Conservation (phyloP, 345 rosid species). For the Isatis tinctoria region DNA sequence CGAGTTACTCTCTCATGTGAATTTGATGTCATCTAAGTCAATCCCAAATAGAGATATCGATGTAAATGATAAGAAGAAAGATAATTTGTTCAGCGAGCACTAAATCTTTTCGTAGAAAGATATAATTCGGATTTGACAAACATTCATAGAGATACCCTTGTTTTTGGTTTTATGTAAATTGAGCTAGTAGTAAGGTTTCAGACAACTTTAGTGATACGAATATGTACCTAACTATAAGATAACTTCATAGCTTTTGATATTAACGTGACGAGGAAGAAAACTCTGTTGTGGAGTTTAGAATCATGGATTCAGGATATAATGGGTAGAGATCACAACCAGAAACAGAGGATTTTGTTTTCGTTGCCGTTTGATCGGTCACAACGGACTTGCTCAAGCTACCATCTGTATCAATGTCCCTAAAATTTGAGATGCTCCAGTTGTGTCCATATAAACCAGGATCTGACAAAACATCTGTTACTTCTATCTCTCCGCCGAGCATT, state of each 20-base stretch:
- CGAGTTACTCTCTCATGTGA: no score
- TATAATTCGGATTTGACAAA: not conserved
- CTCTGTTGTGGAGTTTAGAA: not conserved
- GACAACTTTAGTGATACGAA: not conserved
- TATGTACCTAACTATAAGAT: not conserved
- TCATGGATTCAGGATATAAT: slow-evolving; percentile 5
- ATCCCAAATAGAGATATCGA: no score
- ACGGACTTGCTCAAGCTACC: slow-evolving; percentile 16
- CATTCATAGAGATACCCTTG: not conserved
- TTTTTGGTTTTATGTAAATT: not conserved
- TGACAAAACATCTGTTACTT: slow-evolving; percentile 14
- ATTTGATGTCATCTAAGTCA: no score
- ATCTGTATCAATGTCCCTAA: slow-evolving; percentile 18
- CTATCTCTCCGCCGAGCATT: slow-evolving; percentile 35
- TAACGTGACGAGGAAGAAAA: not conserved
- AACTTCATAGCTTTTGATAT: not conserved
- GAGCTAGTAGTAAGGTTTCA: not conserved
- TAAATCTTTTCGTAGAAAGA: not conserved
- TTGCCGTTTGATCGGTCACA: not conserved
- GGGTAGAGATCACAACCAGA: slow-evolving; percentile 20
- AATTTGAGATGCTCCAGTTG: slow-evolving; percentile 27
- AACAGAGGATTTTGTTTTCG: not conserved
- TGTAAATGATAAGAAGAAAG: no score
- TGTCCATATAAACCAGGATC: slow-evolving; percentile 29
- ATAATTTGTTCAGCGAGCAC: no score